These are phyloP conservation scores for Macrolepiota dolichaula DNA, from an alignment of 768 basidiomycete species.

Conservation along the genomic window DNA sequence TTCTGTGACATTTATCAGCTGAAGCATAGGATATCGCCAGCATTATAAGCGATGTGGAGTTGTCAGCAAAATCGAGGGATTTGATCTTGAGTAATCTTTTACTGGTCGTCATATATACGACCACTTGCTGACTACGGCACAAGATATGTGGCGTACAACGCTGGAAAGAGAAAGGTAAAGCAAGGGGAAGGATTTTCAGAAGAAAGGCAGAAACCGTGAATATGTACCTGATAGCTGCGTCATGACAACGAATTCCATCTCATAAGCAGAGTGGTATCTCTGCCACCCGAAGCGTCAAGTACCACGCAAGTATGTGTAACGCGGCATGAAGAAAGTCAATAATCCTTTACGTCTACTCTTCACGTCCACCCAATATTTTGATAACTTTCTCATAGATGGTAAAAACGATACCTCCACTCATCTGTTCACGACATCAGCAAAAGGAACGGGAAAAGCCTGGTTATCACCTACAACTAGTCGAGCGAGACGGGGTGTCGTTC, in stretches of 20 bases:
- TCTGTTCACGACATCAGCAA: slow-evolving; percentile 33
- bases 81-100: too few species aligned
- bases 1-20: slow-evolving; percentile 47
- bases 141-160: too few species aligned
- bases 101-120: too few species aligned
- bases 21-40: slow-evolving; percentile 64
- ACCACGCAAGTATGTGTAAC: too few species aligned
- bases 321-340: too few species aligned
- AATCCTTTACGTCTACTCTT: not conserved
- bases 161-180: not conserved
- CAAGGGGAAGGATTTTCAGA: not conserved
- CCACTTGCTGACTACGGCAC: too few species aligned
- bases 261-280: not conserved
- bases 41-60: slow-evolving; percentile 55
- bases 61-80: too few species aligned
- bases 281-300: too few species aligned
- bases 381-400: slow-evolving; percentile 88
- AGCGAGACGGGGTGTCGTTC: slow-evolving; percentile 86
- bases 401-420: slow-evolving; percentile 92
- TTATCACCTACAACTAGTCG: slow-evolving; percentile 69
- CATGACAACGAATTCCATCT: not conserved
- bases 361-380: slow-evolving; percentile 22
- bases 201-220: too few species aligned
- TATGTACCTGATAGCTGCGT: too few species aligned
- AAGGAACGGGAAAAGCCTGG: not conserved